Conservation (phyloP, 2,329 filamentous ascomycete species). For the Phyllosticta paracitricarpa region DNA sequence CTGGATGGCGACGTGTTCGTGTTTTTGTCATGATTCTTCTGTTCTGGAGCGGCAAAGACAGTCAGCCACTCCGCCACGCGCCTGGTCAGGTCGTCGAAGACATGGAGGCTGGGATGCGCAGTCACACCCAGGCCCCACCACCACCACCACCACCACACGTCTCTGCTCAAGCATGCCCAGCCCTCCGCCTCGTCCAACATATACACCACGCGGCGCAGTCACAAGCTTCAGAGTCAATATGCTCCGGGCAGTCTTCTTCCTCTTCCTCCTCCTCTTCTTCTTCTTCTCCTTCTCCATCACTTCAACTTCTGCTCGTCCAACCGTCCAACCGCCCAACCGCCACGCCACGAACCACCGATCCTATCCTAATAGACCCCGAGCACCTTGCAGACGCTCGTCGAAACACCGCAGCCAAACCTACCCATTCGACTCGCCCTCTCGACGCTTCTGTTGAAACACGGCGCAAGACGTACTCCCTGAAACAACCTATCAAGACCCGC, state of each 20-base stretch:
- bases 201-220: not conserved
- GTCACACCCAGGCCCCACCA: conserved; percentile 3
- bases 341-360: not conserved
- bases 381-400: conserved; percentile 8
- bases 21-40: not conserved
- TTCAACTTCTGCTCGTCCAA: not conserved
- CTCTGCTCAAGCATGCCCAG: not conserved
- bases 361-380: not conserved
- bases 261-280: not conserved
- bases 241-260: not conserved
- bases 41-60: not conserved
- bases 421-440: not conserved
- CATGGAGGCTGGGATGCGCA: conserved; percentile 3
- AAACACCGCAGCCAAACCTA: conserved; percentile 1
- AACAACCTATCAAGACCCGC: conserved; percentile 9
- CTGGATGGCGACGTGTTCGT: not conserved
- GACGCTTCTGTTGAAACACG: conserved; percentile 7
- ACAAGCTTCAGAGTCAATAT: not conserved
- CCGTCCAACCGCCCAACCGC: not conserved
- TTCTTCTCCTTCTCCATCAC: not conserved
- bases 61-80: conserved; percentile 5
- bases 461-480: conserved; percentile 1
- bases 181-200: not conserved
- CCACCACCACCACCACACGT: conserved; percentile 3
- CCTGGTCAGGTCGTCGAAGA: not conserved